Percentiles rank a stretch among this genome's conserved stretches.
Evolutionary conservation across 2,329 filamentous ascomycete genomes (phyloP).

Genomic region (Rhynchosporium secalis): DNA sequence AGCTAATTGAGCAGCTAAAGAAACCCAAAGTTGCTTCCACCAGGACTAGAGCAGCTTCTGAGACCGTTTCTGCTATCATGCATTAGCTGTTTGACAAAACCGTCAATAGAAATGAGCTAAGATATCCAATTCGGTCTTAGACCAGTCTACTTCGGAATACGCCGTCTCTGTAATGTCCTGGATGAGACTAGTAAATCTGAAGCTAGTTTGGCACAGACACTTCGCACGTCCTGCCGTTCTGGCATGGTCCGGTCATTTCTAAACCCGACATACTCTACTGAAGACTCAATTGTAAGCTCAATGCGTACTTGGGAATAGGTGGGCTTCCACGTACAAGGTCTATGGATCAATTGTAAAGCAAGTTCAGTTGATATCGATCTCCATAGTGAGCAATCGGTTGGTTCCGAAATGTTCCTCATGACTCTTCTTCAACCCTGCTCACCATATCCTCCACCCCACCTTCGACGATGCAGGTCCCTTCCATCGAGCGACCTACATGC

Average conservation of each 20-base stretch:
- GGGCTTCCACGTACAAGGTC: no score
- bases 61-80: not conserved
- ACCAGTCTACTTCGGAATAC: not conserved
- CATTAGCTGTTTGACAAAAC: not conserved
- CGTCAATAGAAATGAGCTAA: not conserved
- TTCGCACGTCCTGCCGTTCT: slow-evolving; percentile 8
- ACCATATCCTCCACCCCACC: not conserved
- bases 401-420: not conserved
- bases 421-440: not conserved
- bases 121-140: not conserved
- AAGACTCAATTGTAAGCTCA: not conserved
- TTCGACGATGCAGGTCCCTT: slow-evolving; percentile 20
- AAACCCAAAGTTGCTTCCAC: slow-evolving; percentile 7
- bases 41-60: slow-evolving; percentile 2
- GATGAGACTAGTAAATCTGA: not conserved
- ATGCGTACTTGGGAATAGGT: not conserved
- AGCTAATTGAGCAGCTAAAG: not conserved
- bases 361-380: not conserved
- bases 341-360: no score
- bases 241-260: not conserved
- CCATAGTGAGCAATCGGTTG: not conserved
- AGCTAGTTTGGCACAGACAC: slow-evolving; percentile 1
- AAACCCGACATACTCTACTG: not conserved
- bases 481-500: slow-evolving; percentile 19
- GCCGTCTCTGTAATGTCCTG: not conserved